Evolutionary conservation across 805 yeast species (phyloP).

Genomic region (Pachysolen tannophilus): DNA sequence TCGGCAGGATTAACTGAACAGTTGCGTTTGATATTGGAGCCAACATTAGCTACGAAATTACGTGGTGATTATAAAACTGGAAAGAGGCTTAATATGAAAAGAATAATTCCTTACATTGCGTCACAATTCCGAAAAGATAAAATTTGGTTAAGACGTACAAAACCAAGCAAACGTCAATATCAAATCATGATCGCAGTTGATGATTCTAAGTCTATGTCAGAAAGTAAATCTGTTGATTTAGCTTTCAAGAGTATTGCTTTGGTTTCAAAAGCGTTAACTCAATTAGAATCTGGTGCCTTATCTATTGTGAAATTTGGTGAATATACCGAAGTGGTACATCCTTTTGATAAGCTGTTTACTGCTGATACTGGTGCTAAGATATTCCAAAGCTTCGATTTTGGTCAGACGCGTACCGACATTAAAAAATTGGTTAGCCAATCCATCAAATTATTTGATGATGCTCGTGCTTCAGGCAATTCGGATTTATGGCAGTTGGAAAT

Average conservation of each 20-base stretch:
- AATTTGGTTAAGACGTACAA: constrained; percentile 95
- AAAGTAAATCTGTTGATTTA: constrained; percentile 78
- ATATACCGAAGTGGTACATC: constrained; percentile 74
- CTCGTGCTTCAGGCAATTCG: constrained; percentile 30
- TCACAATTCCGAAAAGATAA: constrained; percentile 95
- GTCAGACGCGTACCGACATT: constrained; percentile 82
- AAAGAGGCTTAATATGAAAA: constrained; percentile 92
- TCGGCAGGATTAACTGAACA: constrained; percentile 89
- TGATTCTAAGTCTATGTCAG: constrained; percentile 96
- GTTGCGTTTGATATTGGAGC: constrained; percentile 84
- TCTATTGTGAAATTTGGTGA: constrained; percentile 90
- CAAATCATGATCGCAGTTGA: constrained; percentile 97
- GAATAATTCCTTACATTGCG: constrained; percentile 96
- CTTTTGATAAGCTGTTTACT: constrained; percentile 79
- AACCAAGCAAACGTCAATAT: constrained; percentile 94
- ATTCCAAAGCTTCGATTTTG: constrained; percentile 85
- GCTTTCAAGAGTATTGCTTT: constrained; percentile 94
- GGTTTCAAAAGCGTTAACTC: constrained; percentile 89
- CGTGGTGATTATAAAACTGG: constrained; percentile 97
- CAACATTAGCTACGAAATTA: constrained; percentile 91
- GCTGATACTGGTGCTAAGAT: constrained; percentile 76
- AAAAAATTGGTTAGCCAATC: constrained; percentile 65
- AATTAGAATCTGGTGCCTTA: constrained; percentile 88
- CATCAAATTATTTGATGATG: constrained; percentile 59
- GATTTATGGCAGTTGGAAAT: constrained; percentile 94